Base-by-base conservation (phyloP, 2,329 filamentous ascomycete species). In the Aphanoascus verrucosus region DNA sequence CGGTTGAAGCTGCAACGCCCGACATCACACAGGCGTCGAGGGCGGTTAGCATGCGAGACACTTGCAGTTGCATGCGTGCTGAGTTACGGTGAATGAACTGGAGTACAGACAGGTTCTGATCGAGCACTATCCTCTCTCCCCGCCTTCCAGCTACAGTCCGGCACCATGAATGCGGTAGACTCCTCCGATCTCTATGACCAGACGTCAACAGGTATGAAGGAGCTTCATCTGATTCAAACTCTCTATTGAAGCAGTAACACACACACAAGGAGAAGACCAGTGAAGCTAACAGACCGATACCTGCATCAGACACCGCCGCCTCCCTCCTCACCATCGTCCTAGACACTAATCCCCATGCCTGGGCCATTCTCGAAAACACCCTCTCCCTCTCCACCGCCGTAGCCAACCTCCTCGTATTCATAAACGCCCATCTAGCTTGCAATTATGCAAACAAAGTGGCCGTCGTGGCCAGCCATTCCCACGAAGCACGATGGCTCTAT, bases 301-400 rank as follows among this genome's bases (percentile, higher is more conserved):
- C 8, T 12, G 34, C 77, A 38, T 32, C 32, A 52, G 50, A 52
- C 40, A 46, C 50, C 19, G 72, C 80, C 9, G 88, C 93, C 0
- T 94, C 91, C 12, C 83, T 98, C 35, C 82, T 96, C 50, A 85
- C 88, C 61, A 84, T 98, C 63, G 78, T 98, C 64, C 80, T 98
- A 73, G 93, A 98, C 74, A 96, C 91, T 23, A 98, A 98, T 67
- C 93, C 93, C 1, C 86, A 90, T 62, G 90, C 93, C 62, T 95
- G 93, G 93, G 83, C 87, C 5, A 77, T 87, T 56, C 80, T 97
- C 43, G 77, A 83, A 56, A 72, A 81, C 54, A 80, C 80, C 32
- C 82, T 97, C 6, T 82, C 91, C 28, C 80, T 98, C 56, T 86
- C 86, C 48, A 84, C 85, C 64, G 88, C 88, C 57, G 77, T 98